Evolutionary conservation across 331 rosid species (phyloP), one percentile per base, ranked within the genome.

Genomic region (Acacia concinna): DNA sequence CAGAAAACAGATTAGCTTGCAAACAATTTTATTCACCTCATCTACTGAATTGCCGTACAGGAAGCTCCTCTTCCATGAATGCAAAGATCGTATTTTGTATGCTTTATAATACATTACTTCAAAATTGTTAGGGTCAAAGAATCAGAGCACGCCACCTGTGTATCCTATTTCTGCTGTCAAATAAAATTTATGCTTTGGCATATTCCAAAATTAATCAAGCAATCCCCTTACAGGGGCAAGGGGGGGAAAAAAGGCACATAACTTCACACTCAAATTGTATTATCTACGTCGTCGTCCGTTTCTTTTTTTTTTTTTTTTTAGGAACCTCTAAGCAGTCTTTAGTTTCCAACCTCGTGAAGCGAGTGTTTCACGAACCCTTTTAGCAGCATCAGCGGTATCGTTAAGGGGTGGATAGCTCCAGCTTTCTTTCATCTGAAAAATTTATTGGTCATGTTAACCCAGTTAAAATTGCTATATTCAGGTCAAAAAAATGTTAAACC

Each of bases 371-470:
- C 73, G 93, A 73, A 95, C 97, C 83, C 78, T 88, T 74, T 77
- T 81, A 31, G 98, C 97, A 34, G 96, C 97, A 84, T 93, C 88
- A 1, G 92, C 94, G 8, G 96, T 91, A 74, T 93, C 98, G 20
- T 81, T 88, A 38, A 95, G 94, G 13, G 97, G 99, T 27, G 98
- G 99, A 84, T 93, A 95, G 82, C 99, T 95, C 99, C 99, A 95
- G 84, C 92, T 95, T 78, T 95, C 98, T 3, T 94, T 84, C 37
- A 94, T 94, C 98, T 94, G 89, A 68, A 87, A 67, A 32, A 47
- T 79, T 78, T 66, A 47, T 57, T 3, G 73, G 27, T 70, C 78
- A 74, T 57, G 68, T 9, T 28, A 18, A 41, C 57, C 54, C 27
- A 30, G 28, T 71, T 56, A 57, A 52, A 69, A 78, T n/a, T n/a